Base-by-base conservation (phyloP, 345 rosid genomes). In the Brassica cretica region DNA sequence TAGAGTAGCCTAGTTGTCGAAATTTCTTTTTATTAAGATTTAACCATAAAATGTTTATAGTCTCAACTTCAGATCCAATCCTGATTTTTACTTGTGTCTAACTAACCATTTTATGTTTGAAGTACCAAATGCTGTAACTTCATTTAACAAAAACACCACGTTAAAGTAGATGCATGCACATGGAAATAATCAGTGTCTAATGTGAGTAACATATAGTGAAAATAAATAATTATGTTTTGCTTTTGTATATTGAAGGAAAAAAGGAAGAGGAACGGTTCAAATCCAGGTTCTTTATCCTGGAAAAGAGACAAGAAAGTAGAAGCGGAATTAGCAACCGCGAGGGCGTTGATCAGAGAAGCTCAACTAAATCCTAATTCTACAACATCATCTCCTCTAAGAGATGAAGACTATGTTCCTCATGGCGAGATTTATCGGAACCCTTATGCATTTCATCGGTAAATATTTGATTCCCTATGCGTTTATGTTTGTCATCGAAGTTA, bases 271-370 rank as follows among this genome's bases (percentile, higher is more conserved):
- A 80, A 65, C 27, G 46, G 68, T 33, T 76, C 80, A 76, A 70
- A 71, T 64, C 46, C 8, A 65, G 21, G 39, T 33, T 33, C 46
- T 27, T 24, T 62, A 33, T 46, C 68, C 27, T 67, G 53, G 67
- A 83, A 66, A 69, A 84, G 81, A 68, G 33, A 85, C n/a, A 64
- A 21, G 56, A 83, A 37, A 75, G 35, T 81, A 15, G 94, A 90
- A 86, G 75, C 72, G 25, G 69, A 71, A 58, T 77, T 88, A 39
- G 84, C 84, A 66, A 82, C 73, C 24, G 90, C 86, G 3, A 87
- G 94, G 68, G 80, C 87, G 10, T 83, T 75, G 68, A 87, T 90
- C 46, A 82, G 55, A 75, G 87, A 84, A 80, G 87, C 88, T 32
- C 53, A 72, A 6, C 1, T 70, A 11, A 70, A 64, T 24, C 41